Evolutionary conservation across 2,329 filamentous ascomycete species (phyloP).

Genomic region (Dothistroma septosporum): DNA sequence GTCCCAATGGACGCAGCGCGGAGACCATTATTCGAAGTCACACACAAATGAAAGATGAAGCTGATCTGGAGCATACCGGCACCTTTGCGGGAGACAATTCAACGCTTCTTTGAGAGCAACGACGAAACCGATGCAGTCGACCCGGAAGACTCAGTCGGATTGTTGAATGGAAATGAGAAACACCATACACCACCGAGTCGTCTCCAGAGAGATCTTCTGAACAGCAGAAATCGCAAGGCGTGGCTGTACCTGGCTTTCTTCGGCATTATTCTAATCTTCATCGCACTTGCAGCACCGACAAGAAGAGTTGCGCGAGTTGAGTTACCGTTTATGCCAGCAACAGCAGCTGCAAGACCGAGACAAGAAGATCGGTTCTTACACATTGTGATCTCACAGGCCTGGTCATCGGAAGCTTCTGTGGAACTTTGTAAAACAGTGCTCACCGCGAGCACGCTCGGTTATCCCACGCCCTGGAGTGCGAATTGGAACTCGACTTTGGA

Average conservation of each 20-base stretch:
- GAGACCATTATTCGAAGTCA: not conserved
- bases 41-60: slow-evolving; percentile 1
- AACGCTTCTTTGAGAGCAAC: not conserved
- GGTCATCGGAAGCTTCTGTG: not conserved
- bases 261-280: not conserved
- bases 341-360: not conserved
- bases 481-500: slow-evolving; percentile 5
- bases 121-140: not conserved
- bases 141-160: not conserved
- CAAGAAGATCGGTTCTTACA: slow-evolving; percentile 5
- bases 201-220: not conserved
- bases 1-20: not conserved
- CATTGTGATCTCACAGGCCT: slow-evolving; percentile 8
- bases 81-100: not conserved
- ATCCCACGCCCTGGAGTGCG: slow-evolving; percentile 13
- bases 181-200: not conserved
- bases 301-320: not conserved
- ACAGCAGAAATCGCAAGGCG: not conserved
- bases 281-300: not conserved
- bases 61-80: slow-evolving; percentile 1
- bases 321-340: not conserved
- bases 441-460: slow-evolving; percentile 11
- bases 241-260: not conserved
- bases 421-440: slow-evolving; percentile 17
- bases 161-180: not conserved